A percentile compares a stretch with the other conserved stretches of the same genome.
phyloP scores from a whole-genome alignment of 306 rosid species.

The Castanopsis chinensis region DNA sequence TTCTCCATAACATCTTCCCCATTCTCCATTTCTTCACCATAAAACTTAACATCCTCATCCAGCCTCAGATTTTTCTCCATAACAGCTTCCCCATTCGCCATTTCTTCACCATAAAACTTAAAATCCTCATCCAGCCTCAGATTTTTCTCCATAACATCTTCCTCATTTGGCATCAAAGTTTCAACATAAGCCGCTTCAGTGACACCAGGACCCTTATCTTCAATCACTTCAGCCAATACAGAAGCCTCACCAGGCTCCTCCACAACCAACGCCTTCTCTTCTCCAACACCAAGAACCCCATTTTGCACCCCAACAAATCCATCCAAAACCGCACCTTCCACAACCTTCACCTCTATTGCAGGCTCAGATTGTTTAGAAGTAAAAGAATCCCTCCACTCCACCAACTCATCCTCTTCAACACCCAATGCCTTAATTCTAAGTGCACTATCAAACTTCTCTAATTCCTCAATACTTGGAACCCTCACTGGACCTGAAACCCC shows the following conservation, averaged over 20 bases:
- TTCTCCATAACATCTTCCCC: too few species aligned
- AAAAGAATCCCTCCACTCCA: conserved; percentile 13
- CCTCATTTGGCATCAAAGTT: conserved; percentile 2
- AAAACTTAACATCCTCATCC: too few species aligned
- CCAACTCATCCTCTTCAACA: conserved; percentile 19
- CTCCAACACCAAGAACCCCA: neutral
- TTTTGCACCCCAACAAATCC: conserved; percentile 18
- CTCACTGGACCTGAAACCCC: conserved; percentile 20
- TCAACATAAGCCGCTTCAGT: conserved; percentile 13
- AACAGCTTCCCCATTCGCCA: too few species aligned
- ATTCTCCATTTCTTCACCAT: too few species aligned
- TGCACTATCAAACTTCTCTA: conserved; percentile 15
- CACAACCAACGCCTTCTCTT: neutral
- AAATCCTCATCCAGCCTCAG: neutral
- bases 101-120: conserved; percentile 9
- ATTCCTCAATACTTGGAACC: conserved; percentile 1
- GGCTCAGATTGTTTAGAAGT: conserved; percentile 17
- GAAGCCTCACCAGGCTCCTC: conserved; percentile 16
- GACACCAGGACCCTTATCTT: conserved; percentile 10
- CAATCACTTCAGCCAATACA: conserved; percentile 3
- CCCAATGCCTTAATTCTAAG: conserved; percentile 28
- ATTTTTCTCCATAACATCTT: conserved; percentile 11
- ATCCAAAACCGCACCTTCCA: neutral
- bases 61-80: too few species aligned
- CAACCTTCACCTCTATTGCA: conserved; percentile 8